Percentiles rank a stretch among this genome's conserved stretches.
These are phyloP conservation scores for Elsinoe necatrix DNA, from an alignment of 2,329 filamentous ascomycete species.

Conservation along the genomic window DNA sequence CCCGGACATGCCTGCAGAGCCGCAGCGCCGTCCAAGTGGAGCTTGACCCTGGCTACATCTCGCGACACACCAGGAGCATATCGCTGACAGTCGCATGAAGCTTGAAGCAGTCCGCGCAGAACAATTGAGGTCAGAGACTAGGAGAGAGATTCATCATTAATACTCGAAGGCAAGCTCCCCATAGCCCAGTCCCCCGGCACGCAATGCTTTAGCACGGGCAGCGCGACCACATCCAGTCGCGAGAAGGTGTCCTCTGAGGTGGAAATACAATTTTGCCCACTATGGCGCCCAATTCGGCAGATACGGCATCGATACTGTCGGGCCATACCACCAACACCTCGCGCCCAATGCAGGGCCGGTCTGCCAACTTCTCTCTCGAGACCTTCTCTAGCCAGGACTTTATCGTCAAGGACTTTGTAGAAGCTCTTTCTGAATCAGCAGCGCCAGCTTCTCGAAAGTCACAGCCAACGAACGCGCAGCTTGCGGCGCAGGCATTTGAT, in stretches of 20 bases:
- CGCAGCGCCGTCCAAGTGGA: background rate
- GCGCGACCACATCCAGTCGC: slow-evolving; percentile 1
- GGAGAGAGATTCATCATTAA: too few relatives aligned
- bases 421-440: slow-evolving; percentile 78
- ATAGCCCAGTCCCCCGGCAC: background rate
- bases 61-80: too few relatives aligned
- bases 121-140: too few relatives aligned
- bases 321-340: slow-evolving; percentile 23
- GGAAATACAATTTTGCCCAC: background rate
- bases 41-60: background rate
- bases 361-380: slow-evolving; percentile 64
- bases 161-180: background rate
- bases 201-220: background rate
- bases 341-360: slow-evolving; percentile 24
- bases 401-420: slow-evolving; percentile 96
- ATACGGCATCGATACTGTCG: slow-evolving; percentile 37
- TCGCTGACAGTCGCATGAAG: too few relatives aligned
- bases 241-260: too few relatives aligned
- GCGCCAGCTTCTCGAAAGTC: slow-evolving; percentile 74
- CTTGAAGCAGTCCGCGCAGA: too few relatives aligned
- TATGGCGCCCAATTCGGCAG: slow-evolving; percentile 27
- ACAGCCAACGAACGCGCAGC: slow-evolving; percentile 38
- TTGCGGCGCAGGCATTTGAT: slow-evolving; percentile 55
- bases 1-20: background rate
- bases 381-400: slow-evolving; percentile 67